phyloP scores from a whole-genome alignment of 2,329 filamentous ascomycete genomes.

The Aspergillus viridinutans region DNA sequence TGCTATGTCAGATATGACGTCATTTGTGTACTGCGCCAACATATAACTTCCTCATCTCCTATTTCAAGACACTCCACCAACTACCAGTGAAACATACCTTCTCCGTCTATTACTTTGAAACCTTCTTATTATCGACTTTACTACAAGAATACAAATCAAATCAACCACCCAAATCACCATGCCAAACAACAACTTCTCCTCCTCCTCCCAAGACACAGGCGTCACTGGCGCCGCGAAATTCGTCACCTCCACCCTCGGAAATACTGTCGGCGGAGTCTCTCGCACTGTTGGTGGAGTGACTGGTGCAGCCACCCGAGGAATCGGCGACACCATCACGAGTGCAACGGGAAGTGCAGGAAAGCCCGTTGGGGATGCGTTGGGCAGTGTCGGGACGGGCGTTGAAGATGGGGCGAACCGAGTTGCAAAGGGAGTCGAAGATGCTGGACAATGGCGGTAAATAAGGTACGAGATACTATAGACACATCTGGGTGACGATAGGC shows the following conservation, averaged over 20 bases:
- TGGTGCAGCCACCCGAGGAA: constrained; percentile 54
- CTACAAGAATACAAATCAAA: not conserved
- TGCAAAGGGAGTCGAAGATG: constrained; percentile 54
- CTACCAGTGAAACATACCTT: not conserved
- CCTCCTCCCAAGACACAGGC: constrained; percentile 40
- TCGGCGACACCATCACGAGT: constrained; percentile 54
- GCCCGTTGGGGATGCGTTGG: constrained; percentile 54
- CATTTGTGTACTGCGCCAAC: not conserved
- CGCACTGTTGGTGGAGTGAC: constrained; percentile 52
- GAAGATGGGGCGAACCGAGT: constrained; percentile 49
- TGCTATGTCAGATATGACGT: not conserved
- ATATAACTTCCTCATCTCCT: not conserved
- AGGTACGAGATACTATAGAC: not conserved
- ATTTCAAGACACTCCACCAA: not conserved
- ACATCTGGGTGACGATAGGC: not conserved
- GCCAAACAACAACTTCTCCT: constrained; percentile 26
- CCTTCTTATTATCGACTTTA: not conserved
- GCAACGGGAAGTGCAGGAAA: constrained; percentile 53
- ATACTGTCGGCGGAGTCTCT: constrained; percentile 52
- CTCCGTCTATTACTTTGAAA: not conserved
- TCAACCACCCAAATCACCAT: not conserved
- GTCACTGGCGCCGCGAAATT: constrained; percentile 52
- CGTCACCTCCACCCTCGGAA: constrained; percentile 54
- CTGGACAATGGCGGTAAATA: constrained; percentile 49
- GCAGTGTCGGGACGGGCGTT: constrained; percentile 51